phyloP scores from a whole-genome alignment of 352 stramenopile species.

The Phytopythium boreale region DNA sequence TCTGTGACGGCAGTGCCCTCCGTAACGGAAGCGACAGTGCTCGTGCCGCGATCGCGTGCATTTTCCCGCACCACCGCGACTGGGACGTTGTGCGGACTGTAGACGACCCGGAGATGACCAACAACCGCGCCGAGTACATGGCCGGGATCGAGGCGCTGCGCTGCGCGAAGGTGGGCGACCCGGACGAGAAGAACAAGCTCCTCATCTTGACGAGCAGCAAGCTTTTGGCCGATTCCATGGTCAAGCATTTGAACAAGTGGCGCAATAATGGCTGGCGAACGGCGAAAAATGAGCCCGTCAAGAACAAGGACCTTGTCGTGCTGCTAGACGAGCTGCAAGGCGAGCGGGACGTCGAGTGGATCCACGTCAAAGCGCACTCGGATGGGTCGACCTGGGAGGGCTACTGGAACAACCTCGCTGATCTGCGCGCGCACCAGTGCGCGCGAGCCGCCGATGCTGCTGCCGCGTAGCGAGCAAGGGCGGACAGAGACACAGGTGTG shows the following conservation, averaged over 20 bases:
- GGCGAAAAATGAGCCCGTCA: constrained; percentile 4
- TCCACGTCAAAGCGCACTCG: constrained; percentile 9
- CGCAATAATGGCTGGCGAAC: constrained; percentile 8
- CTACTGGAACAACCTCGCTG: constrained; percentile 11
- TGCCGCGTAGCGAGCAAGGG: no score
- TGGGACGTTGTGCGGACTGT: constrained; percentile 9
- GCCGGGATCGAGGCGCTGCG: constrained; percentile 10
- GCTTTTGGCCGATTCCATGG: constrained; percentile 12
- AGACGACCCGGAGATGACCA: constrained; percentile 2
- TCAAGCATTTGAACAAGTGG: constrained; percentile 7
- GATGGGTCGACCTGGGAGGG: constrained; percentile 13
- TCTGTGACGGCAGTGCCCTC: constrained; percentile 12
- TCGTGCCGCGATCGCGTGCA: constrained; percentile 6
- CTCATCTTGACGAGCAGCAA: constrained; percentile 17
- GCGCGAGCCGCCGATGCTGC: no score
- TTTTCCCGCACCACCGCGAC: constrained; percentile 10
- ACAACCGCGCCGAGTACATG: constrained; percentile 10
- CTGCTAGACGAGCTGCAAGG: neutral
- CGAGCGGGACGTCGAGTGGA: constrained; percentile 9
- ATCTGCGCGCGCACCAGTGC: neutral
- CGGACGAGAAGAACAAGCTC: constrained; percentile 1
- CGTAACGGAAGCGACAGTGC: constrained; percentile 1
- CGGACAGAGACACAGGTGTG: no score
- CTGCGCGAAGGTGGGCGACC: constrained; percentile 3
- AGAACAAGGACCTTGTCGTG: constrained; percentile 15